Evolutionary conservation across 169 alveolate genomes (phyloP).

Genomic region (Cardiosporidium cionae): DNA sequence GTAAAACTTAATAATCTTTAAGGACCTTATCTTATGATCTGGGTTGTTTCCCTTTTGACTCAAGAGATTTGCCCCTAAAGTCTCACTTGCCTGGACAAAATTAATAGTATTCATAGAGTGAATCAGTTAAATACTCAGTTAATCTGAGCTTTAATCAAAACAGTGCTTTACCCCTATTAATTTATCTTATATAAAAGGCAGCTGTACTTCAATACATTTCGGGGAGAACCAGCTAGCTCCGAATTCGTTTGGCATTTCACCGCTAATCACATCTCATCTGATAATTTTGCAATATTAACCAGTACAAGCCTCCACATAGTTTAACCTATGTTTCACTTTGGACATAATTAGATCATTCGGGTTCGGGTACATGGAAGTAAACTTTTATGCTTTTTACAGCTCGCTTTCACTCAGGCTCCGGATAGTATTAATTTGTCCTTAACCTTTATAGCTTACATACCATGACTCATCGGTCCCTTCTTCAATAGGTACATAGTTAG

Average conservation of each 20-base stretch:
- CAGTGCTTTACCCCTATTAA: slow-evolving; percentile 20
- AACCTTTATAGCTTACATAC: neutral
- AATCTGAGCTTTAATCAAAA: neutral
- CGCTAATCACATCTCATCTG: slow-evolving; percentile 55
- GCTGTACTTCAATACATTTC: slow-evolving; percentile 49
- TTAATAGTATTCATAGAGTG: neutral
- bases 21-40: slow-evolving; percentile 38
- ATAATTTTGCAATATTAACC: slow-evolving; percentile 51
- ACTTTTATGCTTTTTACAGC: neutral
- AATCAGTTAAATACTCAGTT: neutral
- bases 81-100: slow-evolving; percentile 32
- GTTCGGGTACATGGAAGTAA: slow-evolving; percentile 49
- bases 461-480: neutral
- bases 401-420: slow-evolving; percentile 16
- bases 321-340: slow-evolving; percentile 29
- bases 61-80: slow-evolving; percentile 42
- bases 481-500: neutral
- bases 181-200: neutral
- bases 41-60: slow-evolving; percentile 62
- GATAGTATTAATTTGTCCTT: slow-evolving; percentile 5
- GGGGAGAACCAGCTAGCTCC: slow-evolving; percentile 64
- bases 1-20: slow-evolving; percentile 14
- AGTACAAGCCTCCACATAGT: slow-evolving; percentile 40
- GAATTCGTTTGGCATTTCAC: slow-evolving; percentile 54
- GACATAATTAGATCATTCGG: slow-evolving; percentile 46